Conservation (phyloP, 257 asterid genomes). For the Nemophila menziesii region DNA sequence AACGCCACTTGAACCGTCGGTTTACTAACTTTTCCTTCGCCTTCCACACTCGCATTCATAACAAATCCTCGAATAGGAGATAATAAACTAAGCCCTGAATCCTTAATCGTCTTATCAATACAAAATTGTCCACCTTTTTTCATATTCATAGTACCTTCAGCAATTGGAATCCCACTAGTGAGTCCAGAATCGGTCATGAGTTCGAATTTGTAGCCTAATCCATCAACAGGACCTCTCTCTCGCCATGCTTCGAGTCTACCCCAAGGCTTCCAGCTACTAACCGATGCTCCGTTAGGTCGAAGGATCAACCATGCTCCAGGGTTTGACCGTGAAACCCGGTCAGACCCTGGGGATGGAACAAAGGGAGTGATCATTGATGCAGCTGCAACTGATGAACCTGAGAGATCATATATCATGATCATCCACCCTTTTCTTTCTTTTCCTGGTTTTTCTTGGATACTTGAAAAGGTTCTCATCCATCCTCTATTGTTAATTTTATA, state of each 20-base stretch:
- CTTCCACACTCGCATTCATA: slow-evolving; percentile 69
- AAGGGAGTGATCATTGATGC: slow-evolving; percentile 93
- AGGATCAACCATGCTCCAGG: slow-evolving; percentile 92
- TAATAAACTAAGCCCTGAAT: slow-evolving; percentile 21
- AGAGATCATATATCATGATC: slow-evolving; percentile 62
- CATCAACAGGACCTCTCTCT: slow-evolving; percentile 54
- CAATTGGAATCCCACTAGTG: slow-evolving; percentile 48
- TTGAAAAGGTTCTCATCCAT: slow-evolving; percentile 53
- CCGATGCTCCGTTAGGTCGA: slow-evolving; percentile 53
- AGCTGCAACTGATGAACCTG: slow-evolving; percentile 87
- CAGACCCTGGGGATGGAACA: slow-evolving; percentile 68
- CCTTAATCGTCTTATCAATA: slow-evolving; percentile 42
- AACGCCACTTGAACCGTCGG: slow-evolving; percentile 71
- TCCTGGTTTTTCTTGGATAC: slow-evolving; percentile 34
- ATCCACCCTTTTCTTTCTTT: slow-evolving; percentile 84
- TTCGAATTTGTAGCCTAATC: slow-evolving; percentile 72
- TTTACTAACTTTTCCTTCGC: slow-evolving; percentile 54
- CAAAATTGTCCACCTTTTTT: slow-evolving; percentile 60
- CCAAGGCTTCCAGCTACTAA: slow-evolving; percentile 92
- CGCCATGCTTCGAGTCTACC: slow-evolving; percentile 96
- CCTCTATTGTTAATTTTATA: slow-evolving; percentile 42
- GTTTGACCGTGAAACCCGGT: slow-evolving; percentile 73
- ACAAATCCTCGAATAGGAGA: slow-evolving; percentile 51
- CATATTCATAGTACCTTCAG: slow-evolving; percentile 58
- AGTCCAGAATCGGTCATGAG: slow-evolving; percentile 50